Evolutionary conservation across 1,284 basidiomycete genomes (phyloP).

Genomic region (Cryptococcus sp.): DNA sequence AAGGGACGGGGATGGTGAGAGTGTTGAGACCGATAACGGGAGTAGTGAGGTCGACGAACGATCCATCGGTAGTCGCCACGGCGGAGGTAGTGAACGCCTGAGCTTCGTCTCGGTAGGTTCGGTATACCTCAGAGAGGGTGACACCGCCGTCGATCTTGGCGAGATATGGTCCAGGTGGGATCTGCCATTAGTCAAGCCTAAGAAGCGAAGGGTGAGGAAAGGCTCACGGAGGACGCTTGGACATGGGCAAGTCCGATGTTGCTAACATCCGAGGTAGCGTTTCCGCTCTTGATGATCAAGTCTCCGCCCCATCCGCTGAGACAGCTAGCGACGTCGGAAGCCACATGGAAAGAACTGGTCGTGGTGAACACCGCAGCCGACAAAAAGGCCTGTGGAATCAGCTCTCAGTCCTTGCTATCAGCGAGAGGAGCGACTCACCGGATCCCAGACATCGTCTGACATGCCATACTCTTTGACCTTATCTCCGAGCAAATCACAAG

Average conservation of each 20-base stretch:
- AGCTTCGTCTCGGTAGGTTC: constrained; percentile 24
- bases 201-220: no score
- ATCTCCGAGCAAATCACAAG: constrained; percentile 20
- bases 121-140: constrained; percentile 25
- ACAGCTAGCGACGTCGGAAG: constrained; percentile 15
- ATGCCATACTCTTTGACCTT: constrained; percentile 12
- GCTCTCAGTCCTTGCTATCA: not conserved
- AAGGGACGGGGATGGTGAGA: constrained; percentile 30
- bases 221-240: constrained; percentile 1
- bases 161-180: constrained; percentile 30
- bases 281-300: constrained; percentile 19
- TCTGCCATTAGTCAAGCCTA: constrained; percentile 4
- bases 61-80: constrained; percentile 13
- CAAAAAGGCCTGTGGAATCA: constrained; percentile 17
- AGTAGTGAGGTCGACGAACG: constrained; percentile 16
- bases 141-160: constrained; percentile 16
- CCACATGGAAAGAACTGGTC: constrained; percentile 14
- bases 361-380: constrained; percentile 13
- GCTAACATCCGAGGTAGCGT: constrained; percentile 14
- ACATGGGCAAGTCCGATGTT: constrained; percentile 15
- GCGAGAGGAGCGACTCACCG: constrained; percentile 8
- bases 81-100: constrained; percentile 26
- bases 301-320: constrained; percentile 16
- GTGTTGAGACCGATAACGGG: constrained; percentile 20
- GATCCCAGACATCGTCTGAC: constrained; percentile 26